These are phyloP conservation scores for Chytridiales sp. DNA, from an alignment of 371 early-diverging fungal genomes.

Conservation along the genomic window DNA sequence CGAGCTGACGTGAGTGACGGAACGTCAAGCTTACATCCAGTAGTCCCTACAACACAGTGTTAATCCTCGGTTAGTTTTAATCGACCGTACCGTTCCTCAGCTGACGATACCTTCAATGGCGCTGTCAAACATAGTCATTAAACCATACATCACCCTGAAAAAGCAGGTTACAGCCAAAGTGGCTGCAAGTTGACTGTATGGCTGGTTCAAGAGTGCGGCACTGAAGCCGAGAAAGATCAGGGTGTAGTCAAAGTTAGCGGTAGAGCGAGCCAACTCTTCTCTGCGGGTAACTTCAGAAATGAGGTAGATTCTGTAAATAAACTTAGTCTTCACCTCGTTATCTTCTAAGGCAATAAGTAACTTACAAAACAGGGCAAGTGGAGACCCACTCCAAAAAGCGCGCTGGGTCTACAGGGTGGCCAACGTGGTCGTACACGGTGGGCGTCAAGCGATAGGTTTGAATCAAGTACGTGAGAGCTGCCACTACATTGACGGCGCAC, in stretches of 20 bases:
- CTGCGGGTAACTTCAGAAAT: constrained; percentile 34
- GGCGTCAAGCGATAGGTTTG: constrained; percentile 21
- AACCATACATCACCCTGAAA: constrained; percentile 11
- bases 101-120: constrained; percentile 27
- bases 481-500: too few relatives aligned
- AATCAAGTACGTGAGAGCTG: constrained; percentile 24
- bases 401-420: constrained; percentile 35
- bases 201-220: constrained; percentile 29
- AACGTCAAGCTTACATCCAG: constrained; percentile 21
- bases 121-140: constrained; percentile 23
- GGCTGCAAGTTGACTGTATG: constrained; percentile 23
- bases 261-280: constrained; percentile 14
- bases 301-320: constrained; percentile 25
- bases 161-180: constrained; percentile 16
- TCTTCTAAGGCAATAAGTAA: neutral
- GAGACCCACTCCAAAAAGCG: constrained; percentile 42
- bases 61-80: constrained; percentile 10
- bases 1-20: constrained; percentile 14
- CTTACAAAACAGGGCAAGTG: constrained; percentile 35
- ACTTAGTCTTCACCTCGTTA: neutral
- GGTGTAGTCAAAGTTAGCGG: constrained; percentile 28
- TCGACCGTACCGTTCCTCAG: neutral
- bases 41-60: too few relatives aligned
- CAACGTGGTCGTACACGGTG: constrained; percentile 17
- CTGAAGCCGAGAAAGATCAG: constrained; percentile 32